Percentiles rank a stretch among this genome's conserved stretches.
phyloP scores from a whole-genome alignment of 1,139 yeast genomes.

The Petasospora fabianii region DNA sequence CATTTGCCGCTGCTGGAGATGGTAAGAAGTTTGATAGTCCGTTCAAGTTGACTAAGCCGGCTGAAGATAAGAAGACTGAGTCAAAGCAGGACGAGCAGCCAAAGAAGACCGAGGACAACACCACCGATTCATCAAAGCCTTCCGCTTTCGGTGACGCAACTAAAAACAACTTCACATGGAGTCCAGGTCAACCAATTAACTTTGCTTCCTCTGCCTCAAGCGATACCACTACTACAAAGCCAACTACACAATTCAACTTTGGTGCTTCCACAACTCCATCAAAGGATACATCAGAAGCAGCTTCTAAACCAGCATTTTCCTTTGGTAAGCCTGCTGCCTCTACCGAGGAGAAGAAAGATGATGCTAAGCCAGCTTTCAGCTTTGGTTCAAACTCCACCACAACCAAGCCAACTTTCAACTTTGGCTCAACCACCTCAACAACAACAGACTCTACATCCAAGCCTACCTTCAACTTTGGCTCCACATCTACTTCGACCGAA shows the following conservation, averaged over 20 bases:
- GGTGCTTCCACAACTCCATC: slow-evolving; percentile 2
- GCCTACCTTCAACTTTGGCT: slow-evolving; percentile 33
- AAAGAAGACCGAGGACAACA: slow-evolving; percentile 9
- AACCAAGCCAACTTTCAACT: slow-evolving; percentile 31
- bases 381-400: slow-evolving; percentile 26
- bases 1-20: slow-evolving; percentile 44
- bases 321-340: slow-evolving; percentile 3
- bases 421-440: slow-evolving; percentile 23
- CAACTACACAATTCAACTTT: slow-evolving; percentile 7
- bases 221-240: slow-evolving; percentile 4
- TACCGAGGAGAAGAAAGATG: slow-evolving; percentile 4
- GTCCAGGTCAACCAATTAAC: slow-evolving; percentile 23
- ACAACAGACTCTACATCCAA: slow-evolving; percentile 21
- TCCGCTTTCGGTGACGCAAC: slow-evolving; percentile 10
- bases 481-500: slow-evolving; percentile 18
- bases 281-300: not conserved
- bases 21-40: slow-evolving; percentile 41
- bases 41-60: slow-evolving; percentile 38
- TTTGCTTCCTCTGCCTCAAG: slow-evolving; percentile 19
- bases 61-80: slow-evolving; percentile 15
- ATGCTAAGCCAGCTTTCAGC: slow-evolving; percentile 29
- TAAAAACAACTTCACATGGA: slow-evolving; percentile 22
- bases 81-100: slow-evolving; percentile 13
- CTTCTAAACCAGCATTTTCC: not conserved
- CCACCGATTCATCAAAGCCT: slow-evolving; percentile 13